Evolutionary conservation across 768 basidiomycete genomes (phyloP).

Genomic region (Leccinellum albellum): DNA sequence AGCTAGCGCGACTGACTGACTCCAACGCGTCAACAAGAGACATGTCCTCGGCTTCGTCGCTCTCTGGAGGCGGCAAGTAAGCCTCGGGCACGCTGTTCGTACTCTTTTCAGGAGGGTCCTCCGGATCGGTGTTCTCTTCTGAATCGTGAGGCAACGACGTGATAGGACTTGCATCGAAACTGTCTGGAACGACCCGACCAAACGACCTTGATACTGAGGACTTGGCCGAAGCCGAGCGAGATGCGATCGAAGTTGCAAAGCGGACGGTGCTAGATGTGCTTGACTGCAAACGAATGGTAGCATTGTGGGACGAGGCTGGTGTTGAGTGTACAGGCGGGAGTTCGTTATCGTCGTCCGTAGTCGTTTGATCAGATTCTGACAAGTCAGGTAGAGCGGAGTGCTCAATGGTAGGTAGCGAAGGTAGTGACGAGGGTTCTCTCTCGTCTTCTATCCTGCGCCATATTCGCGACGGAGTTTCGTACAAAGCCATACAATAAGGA

Average conservation of each 20-base stretch:
- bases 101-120: constrained; percentile 39
- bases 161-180: constrained; percentile 60
- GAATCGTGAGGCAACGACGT: constrained; percentile 45
- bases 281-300: constrained; percentile 48
- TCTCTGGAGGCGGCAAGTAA: constrained; percentile 48
- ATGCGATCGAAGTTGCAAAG: constrained; percentile 52
- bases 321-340: constrained; percentile 64
- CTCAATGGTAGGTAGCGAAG: constrained; percentile 70
- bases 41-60: constrained; percentile 39
- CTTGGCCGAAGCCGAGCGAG: constrained; percentile 35
- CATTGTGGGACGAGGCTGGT: constrained; percentile 51
- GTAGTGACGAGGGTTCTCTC: constrained; percentile 76
- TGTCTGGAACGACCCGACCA: constrained; percentile 36
- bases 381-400: constrained; percentile 48
- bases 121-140: constrained; percentile 35
- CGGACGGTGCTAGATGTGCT: constrained; percentile 47
- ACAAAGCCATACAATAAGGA: constrained; percentile 37
- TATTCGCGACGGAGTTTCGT: constrained; percentile 82
- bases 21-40: constrained; percentile 58
- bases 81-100: constrained; percentile 52
- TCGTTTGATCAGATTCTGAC: constrained; percentile 32
- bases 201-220: constrained; percentile 36
- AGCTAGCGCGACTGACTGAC: constrained; percentile 52
- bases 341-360: constrained; percentile 40
- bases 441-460: constrained; percentile 82